Base-by-base conservation (phyloP, 768 basidiomycete genomes). In the Serendipita vermifera region DNA sequence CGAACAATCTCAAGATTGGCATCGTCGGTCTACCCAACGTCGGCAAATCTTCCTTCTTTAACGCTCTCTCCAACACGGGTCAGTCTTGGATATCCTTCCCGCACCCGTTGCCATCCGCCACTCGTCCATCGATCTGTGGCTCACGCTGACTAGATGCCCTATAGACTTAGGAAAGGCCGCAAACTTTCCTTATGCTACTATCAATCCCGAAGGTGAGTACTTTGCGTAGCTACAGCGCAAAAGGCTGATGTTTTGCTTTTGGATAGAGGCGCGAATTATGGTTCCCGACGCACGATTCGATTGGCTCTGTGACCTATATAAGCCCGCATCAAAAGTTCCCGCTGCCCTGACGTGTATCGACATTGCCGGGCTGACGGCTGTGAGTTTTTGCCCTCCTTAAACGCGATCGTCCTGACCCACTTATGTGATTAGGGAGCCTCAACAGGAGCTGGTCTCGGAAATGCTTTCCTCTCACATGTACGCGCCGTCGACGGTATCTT, bases 1-100 rank as follows among this genome's bases (percentile, higher is more conserved):
- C n/a, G n/a, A 99, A 99, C 75, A 98, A 98, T 76, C 79, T 98
- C 67, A 88, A 93, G 80, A 87, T 97, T 65, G 96, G 96, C 67
- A 94, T 96, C 78, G 94, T 97, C 76, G 93, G n/a, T 68, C 71
- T 96, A 36, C 92, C 93, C 55, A 97, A 99, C 68, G 94, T 98
- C 62, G 96, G 96, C 60, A 98, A 99, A 71, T 92, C 89, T 0
- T 94, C 92, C n/a, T 94, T 98, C 72, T 99, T 99, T 80, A 99
- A 99, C 70, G 85, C 77, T 35, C 79, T 98, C 55, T 92, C 94
- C 32, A 80, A 92, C 64, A 89, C 89, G 59, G 88, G 89, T 88
- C 31, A 38, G 77, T 67, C 27, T 33, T 48, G 57, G 15, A 26
- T 5, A 5, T 43, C 60, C 59, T 59, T 27, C 61, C 60, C 57